Evolutionary conservation across 2,329 filamentous ascomycete genomes (phyloP), one percentile per base, ranked within the genome.

Genomic region (Fusarium stilboides): DNA sequence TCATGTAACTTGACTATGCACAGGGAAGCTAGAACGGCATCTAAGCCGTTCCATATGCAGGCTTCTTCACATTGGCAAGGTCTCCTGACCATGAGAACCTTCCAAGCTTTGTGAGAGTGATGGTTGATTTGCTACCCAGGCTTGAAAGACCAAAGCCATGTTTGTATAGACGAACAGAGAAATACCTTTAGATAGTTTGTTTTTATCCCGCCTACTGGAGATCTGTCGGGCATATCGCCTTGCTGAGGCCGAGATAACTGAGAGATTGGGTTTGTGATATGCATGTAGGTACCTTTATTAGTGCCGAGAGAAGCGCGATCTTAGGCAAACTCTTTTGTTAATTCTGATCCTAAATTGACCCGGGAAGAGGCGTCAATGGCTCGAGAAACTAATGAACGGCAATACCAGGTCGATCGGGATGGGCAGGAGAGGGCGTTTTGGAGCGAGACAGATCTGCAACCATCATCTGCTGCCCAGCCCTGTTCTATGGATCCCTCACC

Each of bases 391-490:
- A 53, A 33, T 44, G 28, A 61, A 37, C 36, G 42, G 33, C 55
- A 56, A 59, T 57, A 40, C 36, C 31, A 60, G 37, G 52, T 64
- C 52, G 59, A 64, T 56, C 51, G 43, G 33, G 61, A 59, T 58
- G 37, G 52, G 55, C 34, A 62, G 45, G 47, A 64, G 51, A 60
- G 39, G 40, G 50, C 37, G 43, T 50, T 61, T 65, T 43, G 44
- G 33, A 57, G 55, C 55, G 59, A 68, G 62, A 72, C 46, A 65
- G 66, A 71, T 73, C 66, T 69, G 68, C 69, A 72, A 53, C 59
- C 69, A 42, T 68, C 62, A 57, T 47, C 43, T 63, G 58, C 62
- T 50, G 36, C 34, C 31, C 59, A 67, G 39, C 36, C 54, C 34
- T 60, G 64, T 57, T 65, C 56, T 56, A 64, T 69, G 60, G 63